Evolutionary conservation across 495 filamentous ascomycete genomes (phyloP).

Genomic region (Hypoxylon crocopeplum): DNA sequence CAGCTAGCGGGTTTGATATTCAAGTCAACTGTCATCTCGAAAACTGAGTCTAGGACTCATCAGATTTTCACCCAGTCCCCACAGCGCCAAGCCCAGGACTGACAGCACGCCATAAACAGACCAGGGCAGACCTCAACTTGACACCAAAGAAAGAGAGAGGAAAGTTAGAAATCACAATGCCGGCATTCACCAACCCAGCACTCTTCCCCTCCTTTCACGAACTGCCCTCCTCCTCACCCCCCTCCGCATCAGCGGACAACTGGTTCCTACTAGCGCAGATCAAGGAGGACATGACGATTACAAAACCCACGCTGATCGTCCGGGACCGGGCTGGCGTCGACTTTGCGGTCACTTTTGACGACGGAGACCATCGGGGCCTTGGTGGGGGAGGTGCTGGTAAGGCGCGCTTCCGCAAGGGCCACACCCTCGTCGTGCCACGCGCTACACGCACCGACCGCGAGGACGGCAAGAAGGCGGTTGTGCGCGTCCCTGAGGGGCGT

Average conservation of each 20-base stretch:
- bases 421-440: slow-evolving; percentile 42
- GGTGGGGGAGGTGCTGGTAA: not conserved
- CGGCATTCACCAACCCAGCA: slow-evolving; percentile 39
- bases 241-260: not conserved
- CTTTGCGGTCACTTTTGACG: slow-evolving; percentile 51
- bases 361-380: slow-evolving; percentile 30
- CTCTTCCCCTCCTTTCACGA: slow-evolving; percentile 42
- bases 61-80: no score
- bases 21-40: no score
- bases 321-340: slow-evolving; percentile 38
- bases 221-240: slow-evolving; percentile 12
- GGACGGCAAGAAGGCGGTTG: slow-evolving; percentile 45
- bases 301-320: slow-evolving; percentile 52
- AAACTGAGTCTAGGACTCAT: no score
- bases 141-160: no score
- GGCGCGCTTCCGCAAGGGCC: slow-evolving; percentile 41
- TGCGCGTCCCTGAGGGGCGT: slow-evolving; percentile 35
- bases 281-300: slow-evolving; percentile 57
- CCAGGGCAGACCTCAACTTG: no score
- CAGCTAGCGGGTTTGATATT: no score
- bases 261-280: slow-evolving; percentile 53
- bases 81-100: no score
- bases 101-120: no score
- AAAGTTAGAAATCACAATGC: slow-evolving; percentile 19
- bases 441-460: slow-evolving; percentile 42